Conservation (phyloP, 257 asterid species). For the Salvia rosmarinus region DNA sequence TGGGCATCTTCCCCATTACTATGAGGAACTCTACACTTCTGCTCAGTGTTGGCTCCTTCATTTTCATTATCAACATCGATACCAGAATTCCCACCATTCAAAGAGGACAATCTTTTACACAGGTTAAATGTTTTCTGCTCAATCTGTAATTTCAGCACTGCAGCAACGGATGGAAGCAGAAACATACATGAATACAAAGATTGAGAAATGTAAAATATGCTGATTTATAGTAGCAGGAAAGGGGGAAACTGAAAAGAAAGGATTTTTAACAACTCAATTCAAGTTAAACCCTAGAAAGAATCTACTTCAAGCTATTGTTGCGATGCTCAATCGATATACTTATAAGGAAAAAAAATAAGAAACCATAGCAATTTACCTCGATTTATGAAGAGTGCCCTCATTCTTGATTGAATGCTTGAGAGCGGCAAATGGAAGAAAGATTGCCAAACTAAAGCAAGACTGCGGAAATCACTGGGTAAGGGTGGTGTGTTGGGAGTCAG, state of each 20-base stretch:
- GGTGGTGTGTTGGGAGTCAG: too few relatives aligned
- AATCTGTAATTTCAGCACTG: constrained; percentile 50
- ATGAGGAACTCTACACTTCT: constrained; percentile 38
- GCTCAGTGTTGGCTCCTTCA: constrained; percentile 37
- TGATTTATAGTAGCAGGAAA: neutral
- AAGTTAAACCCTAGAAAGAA: neutral
- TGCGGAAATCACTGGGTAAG: too few relatives aligned
- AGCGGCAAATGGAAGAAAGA: constrained; percentile 3
- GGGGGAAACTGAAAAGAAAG: neutral
- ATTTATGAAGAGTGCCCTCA: constrained; percentile 42
- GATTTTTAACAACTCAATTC: neutral
- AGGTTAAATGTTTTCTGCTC: constrained; percentile 41
- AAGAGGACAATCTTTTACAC: constrained; percentile 45
- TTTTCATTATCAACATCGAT: constrained; percentile 39
- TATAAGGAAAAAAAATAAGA: neutral
- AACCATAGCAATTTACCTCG: constrained; percentile 43
- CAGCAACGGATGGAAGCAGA: constrained; percentile 41
- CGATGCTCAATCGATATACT: too few relatives aligned
- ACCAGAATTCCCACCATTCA: constrained; percentile 45
- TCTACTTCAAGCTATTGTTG: too few relatives aligned
- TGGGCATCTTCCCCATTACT: constrained; percentile 40
- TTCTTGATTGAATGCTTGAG: constrained; percentile 40
- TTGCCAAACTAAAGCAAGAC: too few relatives aligned
- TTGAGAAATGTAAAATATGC: neutral
- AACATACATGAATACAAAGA: constrained; percentile 10